Evolutionary conservation across 2,329 filamentous ascomycete genomes (phyloP), one percentile per base, ranked within the genome.

Genomic region (Stylonectria norvegica): DNA sequence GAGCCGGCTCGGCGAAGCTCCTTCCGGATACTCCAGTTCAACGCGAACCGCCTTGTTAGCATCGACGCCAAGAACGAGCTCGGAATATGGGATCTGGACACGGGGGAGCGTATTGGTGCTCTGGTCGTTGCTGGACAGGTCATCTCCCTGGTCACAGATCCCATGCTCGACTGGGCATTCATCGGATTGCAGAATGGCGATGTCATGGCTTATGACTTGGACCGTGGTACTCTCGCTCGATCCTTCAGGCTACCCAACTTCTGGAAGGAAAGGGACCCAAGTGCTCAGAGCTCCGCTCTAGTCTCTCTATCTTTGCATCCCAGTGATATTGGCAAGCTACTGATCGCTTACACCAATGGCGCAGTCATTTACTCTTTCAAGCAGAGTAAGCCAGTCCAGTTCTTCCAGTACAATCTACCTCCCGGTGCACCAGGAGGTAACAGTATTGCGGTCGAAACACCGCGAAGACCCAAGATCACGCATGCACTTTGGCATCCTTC

Each of bases 281-380:
- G 77, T 40, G 78, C 83, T 8, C 75, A 81, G 34, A 66, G 67
- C 6, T 62, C 67, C 7, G 63, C 82, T 9, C 72, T 97, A 22
- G 77, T 96, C 14, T 85, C 84, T 12, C 70, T 98, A 58, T 80
- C 89, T 44, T 75, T 97, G 53, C 93, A 97, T 58, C 90, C 93
- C 2, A 78, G 89, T 54, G 93, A 98, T 60, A 87, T 97, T 50
- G 93, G 93, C 4, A 89, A 89, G 57, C 72, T 98, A 18, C 68
- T 98, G 42, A 86, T 98, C 42, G 90, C 85, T n/a, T 98, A 97
- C 62, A 80, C 80, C 0, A 81, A 91, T 51, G 93, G 93, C 11
- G 89, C 87, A 5, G 88, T 88, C 33, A 78, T 93, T 45, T 98
- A 94, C 66, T 94, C 89, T 3, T 94, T 98, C 73, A 97, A 98